Conservation (phyloP, 2,329 filamentous ascomycete species). For the Trichophyton benhamiae region DNA sequence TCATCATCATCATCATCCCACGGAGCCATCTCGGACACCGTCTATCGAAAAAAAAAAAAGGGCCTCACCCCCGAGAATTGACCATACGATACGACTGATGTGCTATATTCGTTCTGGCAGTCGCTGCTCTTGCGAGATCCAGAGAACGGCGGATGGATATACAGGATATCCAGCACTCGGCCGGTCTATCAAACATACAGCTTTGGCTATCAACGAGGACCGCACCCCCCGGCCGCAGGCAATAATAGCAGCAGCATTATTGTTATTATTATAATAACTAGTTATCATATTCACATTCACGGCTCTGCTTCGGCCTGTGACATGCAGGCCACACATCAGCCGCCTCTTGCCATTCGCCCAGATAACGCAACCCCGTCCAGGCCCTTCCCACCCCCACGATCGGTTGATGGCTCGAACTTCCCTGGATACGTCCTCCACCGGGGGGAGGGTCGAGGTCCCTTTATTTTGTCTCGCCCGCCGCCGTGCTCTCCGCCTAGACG, state of each 20-base stretch:
- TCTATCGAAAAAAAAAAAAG: too few relatives aligned
- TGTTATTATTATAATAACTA: neutral
- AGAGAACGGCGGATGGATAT: too few relatives aligned
- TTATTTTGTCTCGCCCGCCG: neutral
- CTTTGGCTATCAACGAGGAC: too few relatives aligned
- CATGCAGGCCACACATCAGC: neutral
- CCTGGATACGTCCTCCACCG: too few relatives aligned
- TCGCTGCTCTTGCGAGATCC: too few relatives aligned
- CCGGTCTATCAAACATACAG: too few relatives aligned
- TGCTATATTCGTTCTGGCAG: too few relatives aligned
- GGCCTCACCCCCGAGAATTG: too few relatives aligned
- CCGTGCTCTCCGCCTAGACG: neutral
- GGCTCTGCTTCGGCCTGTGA: neutral
- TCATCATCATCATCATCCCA: neutral
- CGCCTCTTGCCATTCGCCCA: neutral
- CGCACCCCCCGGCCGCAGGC: too few relatives aligned
- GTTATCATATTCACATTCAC: neutral
- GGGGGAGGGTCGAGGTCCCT: neutral
- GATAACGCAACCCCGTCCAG: neutral
- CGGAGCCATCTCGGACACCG: too few relatives aligned
- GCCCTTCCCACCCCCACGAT: neutral
- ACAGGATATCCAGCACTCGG: too few relatives aligned
- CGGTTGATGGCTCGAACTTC: neutral
- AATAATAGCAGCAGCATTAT: neutral
- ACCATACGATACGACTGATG: too few relatives aligned